Percentiles rank a stretch among this genome's conserved stretches.
Conservation (phyloP, 371 early-diverging fungal genomes). For the Lichtheimia ramosa region DNA sequence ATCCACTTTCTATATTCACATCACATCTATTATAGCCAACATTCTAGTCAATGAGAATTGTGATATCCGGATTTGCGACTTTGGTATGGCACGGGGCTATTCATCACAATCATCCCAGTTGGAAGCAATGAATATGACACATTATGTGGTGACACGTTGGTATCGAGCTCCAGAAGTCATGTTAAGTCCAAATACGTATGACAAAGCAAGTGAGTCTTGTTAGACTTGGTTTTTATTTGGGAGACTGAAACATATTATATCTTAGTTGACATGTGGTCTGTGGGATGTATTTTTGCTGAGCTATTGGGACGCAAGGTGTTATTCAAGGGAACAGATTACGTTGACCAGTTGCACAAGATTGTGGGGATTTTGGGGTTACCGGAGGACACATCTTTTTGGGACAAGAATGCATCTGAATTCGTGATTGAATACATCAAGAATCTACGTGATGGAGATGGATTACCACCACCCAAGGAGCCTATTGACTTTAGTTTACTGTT, state of each 20-base stretch:
- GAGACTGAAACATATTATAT: conserved; percentile 57
- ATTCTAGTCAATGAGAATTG: conserved; percentile 91
- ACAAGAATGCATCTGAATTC: conserved; percentile 31
- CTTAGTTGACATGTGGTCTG: conserved; percentile 81
- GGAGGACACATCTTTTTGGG: conserved; percentile 69
- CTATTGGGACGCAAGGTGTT: conserved; percentile 70
- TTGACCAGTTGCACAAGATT: conserved; percentile 92
- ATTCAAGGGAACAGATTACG: conserved; percentile 75
- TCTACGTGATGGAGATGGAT: conserved; percentile 54
- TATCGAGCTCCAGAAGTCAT: conserved; percentile 92
- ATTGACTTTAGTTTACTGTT: conserved; percentile 46
- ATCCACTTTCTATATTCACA: neutral
- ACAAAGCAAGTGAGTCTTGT: conserved; percentile 66
- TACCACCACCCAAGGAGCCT: conserved; percentile 44
- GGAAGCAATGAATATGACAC: conserved; percentile 39
- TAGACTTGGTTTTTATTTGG: conserved; percentile 81
- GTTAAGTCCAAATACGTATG: conserved; percentile 75
- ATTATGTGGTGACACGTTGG: conserved; percentile 85
- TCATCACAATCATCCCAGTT: conserved; percentile 13
- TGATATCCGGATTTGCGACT: conserved; percentile 59
- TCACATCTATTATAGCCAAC: no score
- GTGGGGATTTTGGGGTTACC: conserved; percentile 87
- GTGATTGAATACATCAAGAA: conserved; percentile 41
- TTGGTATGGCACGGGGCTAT: conserved; percentile 53
- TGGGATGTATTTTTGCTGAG: conserved; percentile 88